Conservation (phyloP, 2,329 filamentous ascomycete genomes). For the Fusarium robinianum region DNA sequence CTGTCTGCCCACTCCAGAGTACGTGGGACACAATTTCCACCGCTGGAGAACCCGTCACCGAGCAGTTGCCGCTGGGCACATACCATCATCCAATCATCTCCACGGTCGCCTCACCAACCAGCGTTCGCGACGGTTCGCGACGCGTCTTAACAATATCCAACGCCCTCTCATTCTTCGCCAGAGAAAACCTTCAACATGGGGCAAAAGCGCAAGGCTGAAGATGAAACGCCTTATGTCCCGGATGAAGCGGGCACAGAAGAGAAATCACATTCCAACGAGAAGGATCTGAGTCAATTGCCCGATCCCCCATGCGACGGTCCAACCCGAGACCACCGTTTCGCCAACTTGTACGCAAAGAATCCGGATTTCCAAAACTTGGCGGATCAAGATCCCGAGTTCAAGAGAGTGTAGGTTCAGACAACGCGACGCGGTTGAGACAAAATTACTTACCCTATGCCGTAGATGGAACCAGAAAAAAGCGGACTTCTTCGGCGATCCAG, state of each 20-base stretch:
- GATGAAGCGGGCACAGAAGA: no score
- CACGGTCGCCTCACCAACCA: conserved; percentile 1
- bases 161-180: not conserved
- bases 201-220: conserved; percentile 26
- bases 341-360: conserved; percentile 46
- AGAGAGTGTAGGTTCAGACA: conserved; percentile 42
- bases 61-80: conserved; percentile 1
- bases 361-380: conserved; percentile 52
- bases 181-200: conserved; percentile 17
- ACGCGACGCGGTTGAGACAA: not conserved
- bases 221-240: no score
- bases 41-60: no score
- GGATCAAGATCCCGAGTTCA: conserved; percentile 48
- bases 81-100: conserved; percentile 4
- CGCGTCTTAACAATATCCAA: no score
- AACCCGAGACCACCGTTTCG: conserved; percentile 41
- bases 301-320: conserved; percentile 9
- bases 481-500: conserved; percentile 74
- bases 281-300: no score
- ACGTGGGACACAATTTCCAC: no score
- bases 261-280: not conserved
- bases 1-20: no score
- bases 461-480: conserved; percentile 32
- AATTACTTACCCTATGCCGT: not conserved
- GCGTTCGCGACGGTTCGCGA: no score